Evolutionary conservation across 768 basidiomycete genomes (phyloP).

Genomic region (Hemileccinum impolitum): DNA sequence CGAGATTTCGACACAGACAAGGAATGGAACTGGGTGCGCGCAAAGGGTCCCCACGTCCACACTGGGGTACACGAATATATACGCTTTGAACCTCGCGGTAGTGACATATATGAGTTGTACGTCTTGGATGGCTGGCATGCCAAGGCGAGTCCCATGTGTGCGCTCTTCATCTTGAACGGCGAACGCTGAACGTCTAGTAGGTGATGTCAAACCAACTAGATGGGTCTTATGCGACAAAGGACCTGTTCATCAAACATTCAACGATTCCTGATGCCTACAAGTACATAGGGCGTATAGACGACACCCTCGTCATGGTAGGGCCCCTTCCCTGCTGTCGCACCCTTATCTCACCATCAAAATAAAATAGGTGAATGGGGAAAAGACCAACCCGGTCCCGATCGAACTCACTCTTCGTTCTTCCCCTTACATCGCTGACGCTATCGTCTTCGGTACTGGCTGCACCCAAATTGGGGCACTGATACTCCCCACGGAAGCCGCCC

Average conservation of each 20-base stretch:
- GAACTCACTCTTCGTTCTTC: conserved; percentile 48
- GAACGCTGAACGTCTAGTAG: conserved; percentile 5
- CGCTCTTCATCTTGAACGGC: background rate
- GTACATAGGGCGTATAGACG: conserved; percentile 53
- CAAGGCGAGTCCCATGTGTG: conserved; percentile 33
- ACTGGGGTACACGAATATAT: conserved; percentile 32
- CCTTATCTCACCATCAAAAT: conserved; percentile 17
- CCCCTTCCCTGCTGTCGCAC: background rate
- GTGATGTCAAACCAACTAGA: conserved; percentile 44
- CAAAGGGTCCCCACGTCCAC: conserved; percentile 22
- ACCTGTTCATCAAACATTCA: conserved; percentile 49
- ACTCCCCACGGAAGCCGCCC: conserved; percentile 42
- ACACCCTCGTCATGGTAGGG: conserved; percentile 44
- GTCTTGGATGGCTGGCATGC: conserved; percentile 51
- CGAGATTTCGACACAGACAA: conserved; percentile 50
- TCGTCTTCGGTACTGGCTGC: conserved; percentile 50
- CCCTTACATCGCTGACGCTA: conserved; percentile 46
- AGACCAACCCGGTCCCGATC: conserved; percentile 55
- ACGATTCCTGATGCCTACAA: conserved; percentile 40
- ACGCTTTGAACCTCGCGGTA: conserved; percentile 41
- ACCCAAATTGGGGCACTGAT: conserved; percentile 51
- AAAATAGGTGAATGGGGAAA: conserved; percentile 44
- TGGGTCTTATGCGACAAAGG: conserved; percentile 53
- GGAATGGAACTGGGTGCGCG: conserved; percentile 52
- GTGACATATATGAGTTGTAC: conserved; percentile 44